Percentiles rank a stretch among this genome's conserved stretches.
phyloP scores from a whole-genome alignment of 2,329 filamentous ascomycete species.

The Sporothrix euskadiensis region DNA sequence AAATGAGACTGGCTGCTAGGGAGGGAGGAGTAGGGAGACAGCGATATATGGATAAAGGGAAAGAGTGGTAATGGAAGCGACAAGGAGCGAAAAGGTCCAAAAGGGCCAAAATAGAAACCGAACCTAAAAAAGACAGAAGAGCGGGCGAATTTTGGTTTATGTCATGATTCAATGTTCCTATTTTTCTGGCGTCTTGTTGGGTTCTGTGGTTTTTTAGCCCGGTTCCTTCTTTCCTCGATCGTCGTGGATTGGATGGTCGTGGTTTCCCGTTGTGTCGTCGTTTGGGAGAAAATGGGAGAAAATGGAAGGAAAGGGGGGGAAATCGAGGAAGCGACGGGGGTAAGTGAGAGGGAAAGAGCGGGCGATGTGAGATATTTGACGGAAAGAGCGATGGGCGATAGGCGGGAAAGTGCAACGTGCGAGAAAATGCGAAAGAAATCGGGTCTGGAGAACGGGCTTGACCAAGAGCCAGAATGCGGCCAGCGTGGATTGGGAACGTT shows the following conservation, averaged over 20 bases:
- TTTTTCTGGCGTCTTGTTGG: slow-evolving; percentile 11
- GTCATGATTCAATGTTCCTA: slow-evolving; percentile 10
- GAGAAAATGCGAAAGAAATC: slow-evolving; percentile 10
- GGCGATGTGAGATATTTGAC: slow-evolving; percentile 6
- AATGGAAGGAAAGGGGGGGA: slow-evolving; percentile 5
- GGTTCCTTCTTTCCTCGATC: neutral
- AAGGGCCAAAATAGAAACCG: slow-evolving; percentile 2
- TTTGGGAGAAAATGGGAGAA: slow-evolving; percentile 2
- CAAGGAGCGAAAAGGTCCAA: slow-evolving; percentile 21
- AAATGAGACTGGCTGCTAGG: slow-evolving; percentile 15
- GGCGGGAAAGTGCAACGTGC: slow-evolving; percentile 13
- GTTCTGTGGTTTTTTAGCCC: slow-evolving; percentile 16
- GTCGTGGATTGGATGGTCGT: slow-evolving; percentile 16
- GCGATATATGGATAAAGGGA: neutral
- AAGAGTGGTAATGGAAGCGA: neutral
- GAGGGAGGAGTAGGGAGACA: neutral
- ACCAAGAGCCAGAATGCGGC: slow-evolving; percentile 20
- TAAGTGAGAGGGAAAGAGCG: slow-evolving; percentile 3
- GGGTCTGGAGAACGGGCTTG: slow-evolving; percentile 3
- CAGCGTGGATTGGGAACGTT: neutral
- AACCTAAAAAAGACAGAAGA: neutral
- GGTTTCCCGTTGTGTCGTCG: slow-evolving; percentile 16
- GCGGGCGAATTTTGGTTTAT: neutral
- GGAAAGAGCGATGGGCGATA: slow-evolving; percentile 7
- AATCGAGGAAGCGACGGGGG: slow-evolving; percentile 13